Conservation (phyloP, 345 rosid species). For the Sisymbrium irio region DNA sequence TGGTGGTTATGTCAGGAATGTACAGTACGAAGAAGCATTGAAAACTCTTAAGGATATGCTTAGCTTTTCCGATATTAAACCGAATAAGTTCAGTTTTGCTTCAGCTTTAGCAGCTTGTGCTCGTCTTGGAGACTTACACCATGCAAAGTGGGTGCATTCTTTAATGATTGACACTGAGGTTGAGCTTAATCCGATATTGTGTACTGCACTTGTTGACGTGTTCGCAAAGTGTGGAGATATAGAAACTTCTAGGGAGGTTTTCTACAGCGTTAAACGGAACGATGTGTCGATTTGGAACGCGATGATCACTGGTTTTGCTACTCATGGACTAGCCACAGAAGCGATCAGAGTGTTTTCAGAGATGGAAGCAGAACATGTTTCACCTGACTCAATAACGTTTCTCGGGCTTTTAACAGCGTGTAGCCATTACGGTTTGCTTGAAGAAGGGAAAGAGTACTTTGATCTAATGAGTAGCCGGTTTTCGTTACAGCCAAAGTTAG, state of each 20-base stretch:
- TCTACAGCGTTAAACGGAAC: conserved; percentile 35
- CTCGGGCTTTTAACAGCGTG: conserved; percentile 65
- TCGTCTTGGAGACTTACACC: conserved; percentile 53
- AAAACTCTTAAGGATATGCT: conserved; percentile 50
- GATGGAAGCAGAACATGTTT: conserved; percentile 53
- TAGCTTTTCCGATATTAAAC: conserved; percentile 39
- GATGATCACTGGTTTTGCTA: conserved; percentile 73
- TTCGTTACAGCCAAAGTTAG: conserved; percentile 52
- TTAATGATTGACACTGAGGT: conserved; percentile 45
- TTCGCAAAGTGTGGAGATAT: conserved; percentile 72
- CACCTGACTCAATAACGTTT: conserved; percentile 70
- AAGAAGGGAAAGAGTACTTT: conserved; percentile 58
- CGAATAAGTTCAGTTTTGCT: conserved; percentile 68
- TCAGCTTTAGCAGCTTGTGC: conserved; percentile 68
- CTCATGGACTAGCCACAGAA: conserved; percentile 66
- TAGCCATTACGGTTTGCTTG: conserved; percentile 68
- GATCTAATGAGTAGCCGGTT: conserved; percentile 46
- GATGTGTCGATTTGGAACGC: conserved; percentile 79
- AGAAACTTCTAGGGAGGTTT: conserved; percentile 54
- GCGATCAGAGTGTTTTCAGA: conserved; percentile 47
- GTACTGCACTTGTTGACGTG: conserved; percentile 72
- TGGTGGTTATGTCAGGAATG: conserved; percentile 58
- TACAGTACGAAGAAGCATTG: conserved; percentile 54
- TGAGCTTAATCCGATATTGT: conserved; percentile 53
- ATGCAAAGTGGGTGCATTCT: conserved; percentile 62